A percentile compares a stretch with the other conserved stretches of the same genome.
phyloP scores from a whole-genome alignment of 2,329 filamentous ascomycete species.

The Venturia oleaginea region DNA sequence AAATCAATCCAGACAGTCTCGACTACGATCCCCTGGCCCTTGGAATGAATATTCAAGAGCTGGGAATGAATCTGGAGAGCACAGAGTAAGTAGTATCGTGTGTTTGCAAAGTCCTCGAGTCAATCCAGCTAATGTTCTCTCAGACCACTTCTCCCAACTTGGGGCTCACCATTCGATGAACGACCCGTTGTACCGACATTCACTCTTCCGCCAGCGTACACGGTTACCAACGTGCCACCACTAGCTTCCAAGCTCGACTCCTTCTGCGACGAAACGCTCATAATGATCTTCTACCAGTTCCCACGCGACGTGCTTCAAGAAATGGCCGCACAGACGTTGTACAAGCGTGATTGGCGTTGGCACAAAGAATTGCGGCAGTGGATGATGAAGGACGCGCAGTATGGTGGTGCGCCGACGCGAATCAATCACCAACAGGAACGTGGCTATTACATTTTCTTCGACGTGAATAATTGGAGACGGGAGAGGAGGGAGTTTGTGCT shows the following conservation, averaged over 20 bases:
- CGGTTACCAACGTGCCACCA: slow-evolving; percentile 56
- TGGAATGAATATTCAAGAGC: slow-evolving; percentile 54
- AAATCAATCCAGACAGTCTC: slow-evolving; percentile 45
- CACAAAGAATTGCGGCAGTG: slow-evolving; percentile 45
- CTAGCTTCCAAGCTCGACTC: slow-evolving; percentile 48
- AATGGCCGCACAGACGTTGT: slow-evolving; percentile 53
- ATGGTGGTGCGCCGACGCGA: slow-evolving; percentile 28
- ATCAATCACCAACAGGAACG: slow-evolving; percentile 39
- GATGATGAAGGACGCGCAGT: slow-evolving; percentile 45
- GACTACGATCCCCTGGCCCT: slow-evolving; percentile 45
- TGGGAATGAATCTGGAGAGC: slow-evolving; percentile 56
- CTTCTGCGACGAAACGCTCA: slow-evolving; percentile 56
- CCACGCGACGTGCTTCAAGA: slow-evolving; percentile 58
- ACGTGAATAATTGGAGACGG: slow-evolving; percentile 43
- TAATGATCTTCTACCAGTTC: slow-evolving; percentile 62
- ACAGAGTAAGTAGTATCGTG: slow-evolving; percentile 42
- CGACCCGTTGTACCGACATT: slow-evolving; percentile 56
- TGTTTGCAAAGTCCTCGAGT: neutral
- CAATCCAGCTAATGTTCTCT: neutral
- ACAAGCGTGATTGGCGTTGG: slow-evolving; percentile 44
- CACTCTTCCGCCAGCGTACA: slow-evolving; percentile 53
- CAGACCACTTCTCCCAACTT: slow-evolving; percentile 1
- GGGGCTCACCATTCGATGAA: slow-evolving; percentile 50
- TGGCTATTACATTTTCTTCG: slow-evolving; percentile 47
- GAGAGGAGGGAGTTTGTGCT: slow-evolving; percentile 45